phyloP scores from a whole-genome alignment of 352 stramenopile species.

The Pythium phragmiticola region DNA sequence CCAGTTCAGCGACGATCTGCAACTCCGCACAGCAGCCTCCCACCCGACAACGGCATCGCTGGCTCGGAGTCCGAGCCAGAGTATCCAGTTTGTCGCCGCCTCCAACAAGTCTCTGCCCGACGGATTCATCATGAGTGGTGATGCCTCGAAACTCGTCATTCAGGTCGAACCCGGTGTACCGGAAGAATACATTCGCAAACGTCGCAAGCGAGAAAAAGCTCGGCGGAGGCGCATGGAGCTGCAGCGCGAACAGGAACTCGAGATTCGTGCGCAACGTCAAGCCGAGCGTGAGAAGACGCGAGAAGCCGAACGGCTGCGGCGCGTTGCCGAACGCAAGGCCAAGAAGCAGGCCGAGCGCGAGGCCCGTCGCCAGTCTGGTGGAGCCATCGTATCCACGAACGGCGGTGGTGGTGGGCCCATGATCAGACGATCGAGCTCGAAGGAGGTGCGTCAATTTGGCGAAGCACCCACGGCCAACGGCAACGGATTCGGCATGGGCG shows the following conservation, averaged over 20 bases:
- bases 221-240: conserved; percentile 70
- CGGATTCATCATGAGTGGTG: conserved; percentile 38
- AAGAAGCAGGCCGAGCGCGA: conserved; percentile 84
- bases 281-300: conserved; percentile 61
- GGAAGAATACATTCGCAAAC: conserved; percentile 84
- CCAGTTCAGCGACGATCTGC: conserved; percentile 65
- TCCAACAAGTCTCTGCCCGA: conserved; percentile 24
- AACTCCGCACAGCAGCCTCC: conserved; percentile 43
- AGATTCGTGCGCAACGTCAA: conserved; percentile 64
- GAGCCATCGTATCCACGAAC: conserved; percentile 4
- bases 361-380: conserved; percentile 37
- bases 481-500: conserved; percentile 26
- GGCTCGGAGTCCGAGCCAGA: conserved; percentile 55
- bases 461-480: conserved; percentile 37
- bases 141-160: conserved; percentile 47
- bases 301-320: conserved; percentile 70
- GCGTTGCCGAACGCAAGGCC: conserved; percentile 85
- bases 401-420: background rate
- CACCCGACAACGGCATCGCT: conserved; percentile 32
- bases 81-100: conserved; percentile 64
- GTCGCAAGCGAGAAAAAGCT: conserved; percentile 81
- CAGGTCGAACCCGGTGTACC: conserved; percentile 64
- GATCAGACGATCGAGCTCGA: conserved; percentile 28
- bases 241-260: conserved; percentile 73
- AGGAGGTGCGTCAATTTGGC: conserved; percentile 79